A percentile compares a stretch with the other conserved stretches of the same genome.
These are phyloP conservation scores for Russula dissimulans DNA, from an alignment of 768 basidiomycete species.

Conservation along the genomic window DNA sequence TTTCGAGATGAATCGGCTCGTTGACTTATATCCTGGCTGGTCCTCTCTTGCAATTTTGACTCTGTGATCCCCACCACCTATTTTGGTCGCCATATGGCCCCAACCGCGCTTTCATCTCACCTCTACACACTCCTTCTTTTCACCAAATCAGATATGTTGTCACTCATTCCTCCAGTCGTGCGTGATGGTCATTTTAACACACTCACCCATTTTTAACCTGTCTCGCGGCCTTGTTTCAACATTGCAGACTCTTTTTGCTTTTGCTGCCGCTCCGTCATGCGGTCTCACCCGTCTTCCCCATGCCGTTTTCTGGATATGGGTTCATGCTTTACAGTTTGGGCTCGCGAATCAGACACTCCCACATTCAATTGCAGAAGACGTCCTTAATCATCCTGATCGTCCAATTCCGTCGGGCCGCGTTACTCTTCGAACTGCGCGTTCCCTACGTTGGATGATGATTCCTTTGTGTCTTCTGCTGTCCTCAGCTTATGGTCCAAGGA, in stretches of 20 bases:
- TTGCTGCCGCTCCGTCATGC: slow-evolving; percentile 14
- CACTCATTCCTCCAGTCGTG: slow-evolving; percentile 23
- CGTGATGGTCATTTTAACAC: not conserved
- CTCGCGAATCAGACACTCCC: slow-evolving; percentile 26
- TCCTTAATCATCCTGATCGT: slow-evolving; percentile 25
- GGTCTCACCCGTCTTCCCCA: slow-evolving; percentile 6
- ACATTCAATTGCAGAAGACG: slow-evolving; percentile 23
- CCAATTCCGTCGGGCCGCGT: slow-evolving; percentile 28
- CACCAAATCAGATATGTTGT: slow-evolving; percentile 23
- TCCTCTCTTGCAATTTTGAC: not conserved
- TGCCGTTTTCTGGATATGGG: slow-evolving; percentile 26
- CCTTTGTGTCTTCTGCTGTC: slow-evolving; percentile 23
- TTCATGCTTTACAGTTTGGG: slow-evolving; percentile 25
- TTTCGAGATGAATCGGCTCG: too few species aligned
- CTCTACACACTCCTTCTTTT: slow-evolving; percentile 22
- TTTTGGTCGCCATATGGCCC: not conserved
- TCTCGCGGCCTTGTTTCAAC: too few species aligned
- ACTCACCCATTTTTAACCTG: too few species aligned
- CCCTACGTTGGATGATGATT: slow-evolving; percentile 26
- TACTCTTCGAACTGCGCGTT: slow-evolving; percentile 14
- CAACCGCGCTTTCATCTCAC: not conserved
- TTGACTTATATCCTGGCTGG: not conserved
- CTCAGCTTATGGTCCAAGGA: slow-evolving; percentile 14
- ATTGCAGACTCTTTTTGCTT: slow-evolving; percentile 15
- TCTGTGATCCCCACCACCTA: not conserved